Percentiles rank a stretch among this genome's conserved stretches.
Conservation (phyloP, 768 basidiomycete genomes). For the Termitomyces heimii region DNA sequence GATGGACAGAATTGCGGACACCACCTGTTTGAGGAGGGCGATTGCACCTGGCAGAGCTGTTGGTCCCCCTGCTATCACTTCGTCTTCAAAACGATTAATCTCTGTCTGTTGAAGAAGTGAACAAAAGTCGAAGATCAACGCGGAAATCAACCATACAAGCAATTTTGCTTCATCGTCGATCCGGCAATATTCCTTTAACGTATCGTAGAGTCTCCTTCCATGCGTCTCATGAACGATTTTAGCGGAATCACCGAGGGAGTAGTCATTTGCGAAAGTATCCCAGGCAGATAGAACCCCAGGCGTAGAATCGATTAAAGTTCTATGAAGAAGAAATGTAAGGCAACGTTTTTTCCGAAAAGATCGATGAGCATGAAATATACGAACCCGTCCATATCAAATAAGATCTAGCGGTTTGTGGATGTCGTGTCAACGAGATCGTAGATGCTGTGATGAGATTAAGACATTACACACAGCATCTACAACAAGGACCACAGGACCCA, state of each 20-base stretch:
- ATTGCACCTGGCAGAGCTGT: constrained; percentile 62
- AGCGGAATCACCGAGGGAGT: constrained; percentile 43
- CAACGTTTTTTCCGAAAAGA: neutral
- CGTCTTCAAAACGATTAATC: constrained; percentile 71
- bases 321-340: constrained; percentile 17
- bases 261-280: constrained; percentile 62
- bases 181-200: constrained; percentile 62
- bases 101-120: constrained; percentile 39
- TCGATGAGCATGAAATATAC: constrained; percentile 4
- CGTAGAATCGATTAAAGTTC: constrained; percentile 77
- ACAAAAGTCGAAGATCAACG: neutral
- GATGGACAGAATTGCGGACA: neutral
- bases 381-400: constrained; percentile 72
- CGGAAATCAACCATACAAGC: constrained; percentile 32
- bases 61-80: constrained; percentile 62
- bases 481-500: constrained; percentile 26
- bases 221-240: constrained; percentile 57
- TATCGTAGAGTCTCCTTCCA: constrained; percentile 73
- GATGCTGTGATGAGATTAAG: neutral
- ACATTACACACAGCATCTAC: constrained; percentile 47
- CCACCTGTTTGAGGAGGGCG: constrained; percentile 49
- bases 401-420: constrained; percentile 32
- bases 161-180: constrained; percentile 53
- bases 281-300: constrained; percentile 79
- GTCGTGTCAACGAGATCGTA: constrained; percentile 2